phyloP scores from a whole-genome alignment of 2,329 filamentous ascomycete genomes.

The Aspergillus ochraceoroseus region DNA sequence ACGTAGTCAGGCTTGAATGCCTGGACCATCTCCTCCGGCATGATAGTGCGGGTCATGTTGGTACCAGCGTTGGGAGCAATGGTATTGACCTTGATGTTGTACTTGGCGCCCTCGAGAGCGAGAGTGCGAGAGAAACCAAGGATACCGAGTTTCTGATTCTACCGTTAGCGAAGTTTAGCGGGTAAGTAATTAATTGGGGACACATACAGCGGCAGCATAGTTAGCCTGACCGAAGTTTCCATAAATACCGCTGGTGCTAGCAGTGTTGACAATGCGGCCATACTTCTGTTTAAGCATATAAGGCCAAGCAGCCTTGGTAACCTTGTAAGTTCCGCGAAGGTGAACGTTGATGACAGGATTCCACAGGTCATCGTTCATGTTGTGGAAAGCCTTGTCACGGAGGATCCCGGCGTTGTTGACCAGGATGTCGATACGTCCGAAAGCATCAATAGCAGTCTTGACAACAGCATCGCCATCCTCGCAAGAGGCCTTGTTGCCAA shows the following conservation, averaged over 20 bases:
- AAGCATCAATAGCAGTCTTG: conserved; percentile 88
- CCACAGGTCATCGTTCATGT: conserved; percentile 96
- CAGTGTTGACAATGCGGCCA: conserved; percentile 92
- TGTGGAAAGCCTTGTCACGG: conserved; percentile 93
- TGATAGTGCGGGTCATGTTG: conserved; percentile 85
- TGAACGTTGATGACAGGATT: conserved; percentile 89
- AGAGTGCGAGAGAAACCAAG: conserved; percentile 91
- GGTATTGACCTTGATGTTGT: conserved; percentile 98
- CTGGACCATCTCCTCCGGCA: conserved; percentile 96
- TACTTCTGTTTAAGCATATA: conserved; percentile 99
- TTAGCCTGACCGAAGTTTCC: conserved; percentile 99
- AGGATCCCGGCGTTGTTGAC: conserved; percentile 98
- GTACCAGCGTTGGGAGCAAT: conserved; percentile 97
- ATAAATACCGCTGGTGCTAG: conserved; percentile 94
- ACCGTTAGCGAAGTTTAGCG: conserved; percentile 10
- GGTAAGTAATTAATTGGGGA: conserved; percentile 9
- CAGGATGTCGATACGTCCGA: conserved; percentile 87
- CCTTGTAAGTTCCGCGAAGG: conserved; percentile 89
- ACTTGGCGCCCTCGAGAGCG: conserved; percentile 87
- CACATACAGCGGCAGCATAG: conserved; percentile 78
- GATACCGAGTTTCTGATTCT: conserved; percentile 74
- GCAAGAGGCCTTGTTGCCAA: conserved; percentile 87
- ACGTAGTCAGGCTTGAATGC: conserved; percentile 99
- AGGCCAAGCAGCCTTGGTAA: conserved; percentile 95
- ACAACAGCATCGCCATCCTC: conserved; percentile 89